Evolutionary conservation across 2,329 filamentous ascomycete species (phyloP), one percentile per base, ranked within the genome.

Genomic region (Clarireedia sp.): DNA sequence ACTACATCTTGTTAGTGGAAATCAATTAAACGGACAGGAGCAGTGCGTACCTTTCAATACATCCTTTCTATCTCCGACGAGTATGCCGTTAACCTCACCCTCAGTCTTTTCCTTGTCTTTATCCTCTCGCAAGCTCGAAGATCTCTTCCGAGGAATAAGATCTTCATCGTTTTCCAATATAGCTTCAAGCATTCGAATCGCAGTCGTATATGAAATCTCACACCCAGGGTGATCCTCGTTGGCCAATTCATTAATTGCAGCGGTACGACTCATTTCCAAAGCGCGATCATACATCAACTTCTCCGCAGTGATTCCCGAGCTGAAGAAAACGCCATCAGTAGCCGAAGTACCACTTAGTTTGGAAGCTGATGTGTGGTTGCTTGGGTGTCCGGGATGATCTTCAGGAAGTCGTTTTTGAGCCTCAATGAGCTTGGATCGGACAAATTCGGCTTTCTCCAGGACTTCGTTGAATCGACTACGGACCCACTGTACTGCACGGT

Each of bases 201-300:
- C 91, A 0, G 94, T 97, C 53, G 89, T 80, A 68, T 99, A 99
- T 17, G 90, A 91, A 24, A 96, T 84, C 67, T 97, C 91, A 68
- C 92, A 97, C 16, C 90, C 90, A 0, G 77, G 73, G 23, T 97
- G 75, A 69, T 97, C 91, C 60, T 94, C 89, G 56, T 92, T 90
- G 2, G 94, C 90, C 49, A 99, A 87, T 72, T 99, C 94, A 64
- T 95, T 95, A 67, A 97, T 94, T 7, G 94, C 94, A 7, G 94
- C 92, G 3, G 89, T 84, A 51, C 90, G 84, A 69, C 90, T 96
- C 94, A 99, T 97, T 70, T 99, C 94, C 21, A 97, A 75, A 0
- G 94, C 94, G 47, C 94, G 88, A 64, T 99, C 94, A 68, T 96
- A 99, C 90, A 99, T 96, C 46, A 99, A 77, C 72, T 91, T 96